Base-by-base conservation (phyloP, 192 early-diverging fungal genomes). In the Rhizophagus clarus region DNA sequence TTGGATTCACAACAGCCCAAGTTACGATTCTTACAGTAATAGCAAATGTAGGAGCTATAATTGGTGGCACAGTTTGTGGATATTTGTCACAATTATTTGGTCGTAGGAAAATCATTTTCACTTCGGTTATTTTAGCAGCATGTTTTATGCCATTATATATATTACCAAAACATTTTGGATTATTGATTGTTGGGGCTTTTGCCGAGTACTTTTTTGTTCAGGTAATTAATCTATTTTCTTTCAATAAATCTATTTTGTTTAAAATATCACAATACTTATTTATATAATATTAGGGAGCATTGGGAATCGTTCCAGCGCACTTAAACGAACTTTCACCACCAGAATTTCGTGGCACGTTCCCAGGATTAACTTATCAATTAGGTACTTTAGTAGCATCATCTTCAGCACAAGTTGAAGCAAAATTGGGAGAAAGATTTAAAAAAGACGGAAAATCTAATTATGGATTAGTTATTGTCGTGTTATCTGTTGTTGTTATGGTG, bases 361-460 rank as follows among this genome's bases (percentile, higher is more conserved):
- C 92, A 17, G 93, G 94, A n/a, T 82, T 95, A n/a, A 77, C 90
- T 2, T 94, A 92, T 82, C 92, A 95, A 85, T 84, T 92, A 12
- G 94, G 93, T 47, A 95, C 91, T 77, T 82, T 94, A 74, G 87
- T 94, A 64, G 76, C 84, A 1, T 84, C 90, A 14, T 87, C 88
- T 17, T 84, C 87, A 34, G 88, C 87, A 34, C 86, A 89, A 78
- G 88, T 91, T 64, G 90, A 80, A 76, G 89, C 87, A 74, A 84
- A 51, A 12, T 79, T 84, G 32, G 84, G 83, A 70, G 86, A 81
- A 28, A 78, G 62, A 24, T 77, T 83, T 63, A 69, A 80, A 26
- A 47, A 42, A 28, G 76, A 83, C 68, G 62, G 60, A 8, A 76
- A 79, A 62, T 83, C 84, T 17, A 76, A 91, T 81, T 90, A 91